Percentiles rank a stretch among this genome's conserved stretches.
phyloP scores from a whole-genome alignment of 2,329 filamentous ascomycete species.

The Eurotiales sp. region DNA sequence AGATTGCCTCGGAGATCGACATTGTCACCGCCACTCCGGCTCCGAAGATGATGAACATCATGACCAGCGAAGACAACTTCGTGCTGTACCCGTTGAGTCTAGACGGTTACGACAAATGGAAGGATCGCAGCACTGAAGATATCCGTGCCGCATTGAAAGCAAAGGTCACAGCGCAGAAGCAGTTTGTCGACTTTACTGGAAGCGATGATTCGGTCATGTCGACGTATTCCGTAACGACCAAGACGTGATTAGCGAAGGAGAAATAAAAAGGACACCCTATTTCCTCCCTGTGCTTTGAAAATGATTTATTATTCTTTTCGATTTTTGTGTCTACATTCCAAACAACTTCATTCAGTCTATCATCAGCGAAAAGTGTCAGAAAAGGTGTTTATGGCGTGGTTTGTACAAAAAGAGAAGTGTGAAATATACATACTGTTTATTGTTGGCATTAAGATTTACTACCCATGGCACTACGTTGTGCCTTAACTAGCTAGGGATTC shows the following conservation, averaged over 20 bases:
- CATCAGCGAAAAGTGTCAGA: background rate
- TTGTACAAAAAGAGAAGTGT: background rate
- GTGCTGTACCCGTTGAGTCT: constrained; percentile 39
- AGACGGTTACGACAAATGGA: constrained; percentile 49
- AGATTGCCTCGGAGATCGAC: constrained; percentile 70
- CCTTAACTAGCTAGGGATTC: background rate
- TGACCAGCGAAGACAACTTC: constrained; percentile 31
- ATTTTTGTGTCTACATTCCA: background rate
- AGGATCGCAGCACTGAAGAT: constrained; percentile 44
- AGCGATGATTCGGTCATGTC: background rate
- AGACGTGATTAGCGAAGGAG: background rate
- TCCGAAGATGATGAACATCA: constrained; percentile 51
- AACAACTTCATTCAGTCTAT: background rate
- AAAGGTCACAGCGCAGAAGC: constrained; percentile 30
- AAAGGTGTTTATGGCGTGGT: constrained; percentile 8
- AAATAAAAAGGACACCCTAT: too few species aligned
- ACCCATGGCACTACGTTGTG: background rate
- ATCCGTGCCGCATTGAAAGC: constrained; percentile 41
- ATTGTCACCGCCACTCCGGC: constrained; percentile 61
- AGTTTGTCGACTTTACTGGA: background rate
- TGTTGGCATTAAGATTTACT: background rate
- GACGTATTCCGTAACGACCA: background rate
- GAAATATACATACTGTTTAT: background rate
- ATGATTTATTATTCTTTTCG: background rate
- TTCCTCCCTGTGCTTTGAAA: too few species aligned